phyloP scores from a whole-genome alignment of 2,329 filamentous ascomycete genomes.

The Exophiala sideris region DNA sequence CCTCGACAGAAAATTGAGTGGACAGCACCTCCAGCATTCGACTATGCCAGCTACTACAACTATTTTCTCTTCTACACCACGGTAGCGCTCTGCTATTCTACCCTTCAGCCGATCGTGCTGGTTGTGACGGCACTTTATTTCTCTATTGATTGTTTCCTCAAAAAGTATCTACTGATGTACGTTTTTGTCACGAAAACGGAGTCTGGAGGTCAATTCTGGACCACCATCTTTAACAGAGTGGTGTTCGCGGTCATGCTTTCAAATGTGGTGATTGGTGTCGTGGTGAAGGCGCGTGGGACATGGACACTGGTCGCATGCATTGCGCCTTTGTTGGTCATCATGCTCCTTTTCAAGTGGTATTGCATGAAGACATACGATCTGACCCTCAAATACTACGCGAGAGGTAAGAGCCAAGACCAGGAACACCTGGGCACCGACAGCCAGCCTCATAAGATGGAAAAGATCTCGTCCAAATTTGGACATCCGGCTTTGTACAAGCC shows the following conservation, averaged over 20 bases:
- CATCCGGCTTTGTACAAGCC: slow-evolving; percentile 88
- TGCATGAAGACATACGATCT: slow-evolving; percentile 73
- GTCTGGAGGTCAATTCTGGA: slow-evolving; percentile 90
- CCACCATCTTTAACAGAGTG: slow-evolving; percentile 86
- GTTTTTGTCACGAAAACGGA: slow-evolving; percentile 97
- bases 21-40: slow-evolving; percentile 86
- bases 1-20: slow-evolving; percentile 88
- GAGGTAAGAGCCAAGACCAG: slow-evolving; percentile 55
- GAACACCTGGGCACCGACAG: slow-evolving; percentile 17
- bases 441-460: slow-evolving; percentile 33
- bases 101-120: slow-evolving; percentile 82
- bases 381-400: slow-evolving; percentile 76
- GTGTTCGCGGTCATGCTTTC: slow-evolving; percentile 76
- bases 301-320: slow-evolving; percentile 65
- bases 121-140: slow-evolving; percentile 89
- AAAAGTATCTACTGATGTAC: slow-evolving; percentile 93
- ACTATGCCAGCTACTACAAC: slow-evolving; percentile 96
- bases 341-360: slow-evolving; percentile 82
- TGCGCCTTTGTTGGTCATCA: slow-evolving; percentile 71
- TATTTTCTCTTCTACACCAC: slow-evolving; percentile 95
- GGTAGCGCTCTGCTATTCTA: slow-evolving; percentile 78
- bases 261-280: slow-evolving; percentile 73
- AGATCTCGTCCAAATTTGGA: slow-evolving; percentile 71
- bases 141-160: slow-evolving; percentile 77
- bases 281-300: slow-evolving; percentile 68